Evolutionary conservation across 139 green algal genomes (phyloP), one percentile per base, ranked within the genome.

Genomic region (Chlorella sp.): DNA sequence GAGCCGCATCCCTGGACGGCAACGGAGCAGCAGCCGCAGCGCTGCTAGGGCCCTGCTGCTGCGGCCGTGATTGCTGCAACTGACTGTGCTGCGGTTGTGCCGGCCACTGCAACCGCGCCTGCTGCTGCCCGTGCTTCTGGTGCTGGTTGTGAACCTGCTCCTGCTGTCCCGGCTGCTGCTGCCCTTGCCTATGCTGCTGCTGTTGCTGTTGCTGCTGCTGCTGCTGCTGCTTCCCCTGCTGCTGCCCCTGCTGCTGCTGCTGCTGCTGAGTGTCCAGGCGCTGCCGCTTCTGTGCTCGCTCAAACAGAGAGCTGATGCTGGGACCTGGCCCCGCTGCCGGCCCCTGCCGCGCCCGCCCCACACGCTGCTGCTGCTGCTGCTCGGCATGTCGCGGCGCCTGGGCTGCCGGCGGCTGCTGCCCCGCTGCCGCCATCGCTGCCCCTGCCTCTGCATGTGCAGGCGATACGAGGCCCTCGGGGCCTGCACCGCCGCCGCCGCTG

Each of bases 211-310:
- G 76, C 36, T 82, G 34, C 76, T 64, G 28, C 36, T 4, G 1
- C 79, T 84, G 79, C 11, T 37, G 40, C 39, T 64, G 12, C 1
- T 84, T 2, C 11, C 21, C 9, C 15, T 37, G 36, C 40, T 64
- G 79, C 36, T 84, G 69, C 22, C 30, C 26, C 3, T 61, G 40
- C 24, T 84, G 40, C 40, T 84, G 79, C 39, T 85, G 80, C 80
- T 71, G 80, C 83, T 87, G 83, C 83, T 86, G 53, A 15, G 57
- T 9, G 15, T 64, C n/a, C 21, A 76, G 12, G 12, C 57, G 66
- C 84, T 88, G 84, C 28, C 84, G 84, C 84, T 88, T 88, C 39
- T 82, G 42, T 0, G 85, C 85, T 2, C 85, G 42, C 71, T 89
- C 42, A 83, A 89, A 89, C 71, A 89, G 34, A 3, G 42, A 75